These are phyloP conservation scores for Przewalskia tangutica DNA, from an alignment of 257 asterid species.

Conservation along the genomic window DNA sequence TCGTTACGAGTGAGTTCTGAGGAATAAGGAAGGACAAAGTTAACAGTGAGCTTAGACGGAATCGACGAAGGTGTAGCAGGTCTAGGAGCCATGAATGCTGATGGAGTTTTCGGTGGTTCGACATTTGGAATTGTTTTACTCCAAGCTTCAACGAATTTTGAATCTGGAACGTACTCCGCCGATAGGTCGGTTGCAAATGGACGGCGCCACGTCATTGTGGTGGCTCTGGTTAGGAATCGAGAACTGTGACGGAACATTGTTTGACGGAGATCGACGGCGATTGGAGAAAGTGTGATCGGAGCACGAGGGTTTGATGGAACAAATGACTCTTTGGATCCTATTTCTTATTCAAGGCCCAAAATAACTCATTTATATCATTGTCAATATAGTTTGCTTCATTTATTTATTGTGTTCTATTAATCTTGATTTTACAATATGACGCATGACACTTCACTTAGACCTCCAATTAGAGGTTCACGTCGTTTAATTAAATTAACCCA, in stretches of 20 bases:
- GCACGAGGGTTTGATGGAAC: neutral
- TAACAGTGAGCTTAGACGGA: constrained; percentile 78
- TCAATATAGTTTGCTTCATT: too few species aligned
- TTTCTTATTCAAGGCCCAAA: neutral
- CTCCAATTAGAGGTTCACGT: too few species aligned
- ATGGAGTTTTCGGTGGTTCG: constrained; percentile 72
- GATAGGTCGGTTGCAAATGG: constrained; percentile 50
- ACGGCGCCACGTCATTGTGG: constrained; percentile 58
- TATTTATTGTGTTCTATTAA: too few species aligned
- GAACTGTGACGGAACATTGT: constrained; percentile 54
- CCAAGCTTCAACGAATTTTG: constrained; percentile 56
- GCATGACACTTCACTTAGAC: too few species aligned
- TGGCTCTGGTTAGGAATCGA: constrained; percentile 18
- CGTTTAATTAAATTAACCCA: too few species aligned
- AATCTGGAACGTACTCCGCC: constrained; percentile 38
- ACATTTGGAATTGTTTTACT: constrained; percentile 43
- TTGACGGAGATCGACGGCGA: constrained; percentile 15
- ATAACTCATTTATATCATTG: too few species aligned
- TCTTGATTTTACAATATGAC: too few species aligned
- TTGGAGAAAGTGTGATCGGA: neutral
- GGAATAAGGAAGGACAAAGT: constrained; percentile 74
- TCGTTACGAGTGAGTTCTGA: constrained; percentile 49
- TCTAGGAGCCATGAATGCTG: constrained; percentile 55
- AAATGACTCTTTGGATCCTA: neutral
- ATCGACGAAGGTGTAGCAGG: constrained; percentile 63